These are phyloP conservation scores for Earliella scabrosa DNA, from an alignment of 1,284 basidiomycete genomes.

Conservation along the genomic window DNA sequence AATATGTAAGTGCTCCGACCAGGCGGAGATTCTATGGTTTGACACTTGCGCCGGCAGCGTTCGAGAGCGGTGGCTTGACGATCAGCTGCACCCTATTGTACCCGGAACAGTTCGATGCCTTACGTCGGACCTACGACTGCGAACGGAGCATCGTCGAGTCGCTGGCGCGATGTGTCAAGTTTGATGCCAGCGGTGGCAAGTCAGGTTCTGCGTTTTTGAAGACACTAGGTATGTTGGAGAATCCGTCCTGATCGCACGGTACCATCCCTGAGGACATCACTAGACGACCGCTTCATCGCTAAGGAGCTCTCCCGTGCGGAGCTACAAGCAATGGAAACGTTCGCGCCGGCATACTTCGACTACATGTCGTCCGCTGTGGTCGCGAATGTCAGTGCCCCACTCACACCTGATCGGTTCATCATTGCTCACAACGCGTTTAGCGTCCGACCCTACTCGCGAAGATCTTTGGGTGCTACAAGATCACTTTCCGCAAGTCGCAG, in stretches of 20 bases:
- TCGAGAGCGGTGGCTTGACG: conserved; percentile 90
- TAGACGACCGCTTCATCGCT: conserved; percentile 97
- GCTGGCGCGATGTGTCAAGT: conserved; percentile 93
- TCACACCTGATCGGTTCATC: not conserved
- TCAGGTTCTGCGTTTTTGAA: conserved; percentile 97
- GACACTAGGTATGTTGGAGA: conserved; percentile 70
- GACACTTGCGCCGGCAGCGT: conserved; percentile 53
- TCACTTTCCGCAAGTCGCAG: conserved; percentile 88
- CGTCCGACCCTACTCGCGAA: conserved; percentile 95
- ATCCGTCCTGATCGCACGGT: not conserved
- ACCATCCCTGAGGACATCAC: not conserved
- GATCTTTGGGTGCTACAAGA: conserved; percentile 97
- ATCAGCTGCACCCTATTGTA: conserved; percentile 96
- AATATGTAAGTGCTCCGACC: conserved; percentile 57
- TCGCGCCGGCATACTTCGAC: conserved; percentile 97
- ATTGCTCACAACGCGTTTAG: conserved; percentile 44
- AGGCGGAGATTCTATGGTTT: conserved; percentile 4
- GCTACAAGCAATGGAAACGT: conserved; percentile 94
- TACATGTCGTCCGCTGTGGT: conserved; percentile 91
- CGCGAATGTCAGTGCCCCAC: conserved; percentile 60
- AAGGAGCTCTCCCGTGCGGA: conserved; percentile 95
- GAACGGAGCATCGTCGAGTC: conserved; percentile 94
- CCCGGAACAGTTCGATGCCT: conserved; percentile 96
- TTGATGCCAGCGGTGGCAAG: conserved; percentile 96
- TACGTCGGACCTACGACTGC: conserved; percentile 92